phyloP scores from a whole-genome alignment of 495 filamentous ascomycete species.

The Aspergillus bridgeri region DNA sequence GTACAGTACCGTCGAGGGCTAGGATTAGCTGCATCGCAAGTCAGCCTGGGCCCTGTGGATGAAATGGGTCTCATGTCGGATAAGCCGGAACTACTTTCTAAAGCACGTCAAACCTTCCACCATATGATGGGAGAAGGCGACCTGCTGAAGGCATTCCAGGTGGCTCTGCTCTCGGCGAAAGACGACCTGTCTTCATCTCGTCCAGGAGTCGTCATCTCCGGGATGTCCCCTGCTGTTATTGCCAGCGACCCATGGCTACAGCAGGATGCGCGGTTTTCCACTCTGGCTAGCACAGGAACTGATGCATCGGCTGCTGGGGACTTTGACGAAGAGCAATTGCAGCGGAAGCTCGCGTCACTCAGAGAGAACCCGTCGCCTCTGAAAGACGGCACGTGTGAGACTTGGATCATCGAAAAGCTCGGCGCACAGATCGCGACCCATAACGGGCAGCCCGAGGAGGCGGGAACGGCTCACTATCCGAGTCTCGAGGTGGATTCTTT shows the following conservation, averaged over 20 bases:
- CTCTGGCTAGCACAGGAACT: background rate
- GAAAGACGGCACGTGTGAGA: constrained; percentile 4
- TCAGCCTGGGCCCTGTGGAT: constrained; percentile 29
- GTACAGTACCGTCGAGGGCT: constrained; percentile 21
- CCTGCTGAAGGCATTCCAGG: constrained; percentile 2
- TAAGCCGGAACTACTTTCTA: constrained; percentile 4
- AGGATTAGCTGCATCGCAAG: constrained; percentile 23
- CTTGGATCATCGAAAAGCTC: constrained; percentile 13
- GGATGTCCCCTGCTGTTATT: background rate
- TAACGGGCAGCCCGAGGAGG: constrained; percentile 23
- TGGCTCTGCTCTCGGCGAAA: constrained; percentile 1
- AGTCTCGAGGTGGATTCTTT: constrained; percentile 38
- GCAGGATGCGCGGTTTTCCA: constrained; percentile 1
- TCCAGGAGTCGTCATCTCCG: background rate
- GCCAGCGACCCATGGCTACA: background rate
- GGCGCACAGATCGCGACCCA: constrained; percentile 27
- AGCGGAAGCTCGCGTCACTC: background rate
- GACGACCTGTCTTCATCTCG: background rate
- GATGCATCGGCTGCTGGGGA: background rate
- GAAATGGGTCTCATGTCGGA: constrained; percentile 26
- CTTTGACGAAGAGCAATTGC: background rate
- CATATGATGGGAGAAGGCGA: constrained; percentile 1
- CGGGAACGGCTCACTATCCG: constrained; percentile 23
- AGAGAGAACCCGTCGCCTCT: background rate
- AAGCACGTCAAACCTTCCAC: constrained; percentile 1